These are phyloP conservation scores for Podospora comata DNA, from an alignment of 495 filamentous ascomycete species.

Conservation along the genomic window DNA sequence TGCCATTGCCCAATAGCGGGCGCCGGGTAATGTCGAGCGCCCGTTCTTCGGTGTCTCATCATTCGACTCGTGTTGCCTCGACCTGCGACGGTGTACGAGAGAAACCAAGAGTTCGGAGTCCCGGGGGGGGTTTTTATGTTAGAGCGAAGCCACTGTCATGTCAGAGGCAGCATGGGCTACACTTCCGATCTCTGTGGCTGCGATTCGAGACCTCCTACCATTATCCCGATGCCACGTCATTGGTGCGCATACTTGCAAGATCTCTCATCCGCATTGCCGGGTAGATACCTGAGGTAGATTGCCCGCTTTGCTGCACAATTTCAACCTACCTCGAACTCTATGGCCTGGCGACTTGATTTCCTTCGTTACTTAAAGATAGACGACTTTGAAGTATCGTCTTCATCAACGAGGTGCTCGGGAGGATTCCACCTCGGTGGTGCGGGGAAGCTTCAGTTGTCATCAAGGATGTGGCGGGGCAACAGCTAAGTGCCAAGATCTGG, in stretches of 20 bases:
- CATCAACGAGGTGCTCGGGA: neutral
- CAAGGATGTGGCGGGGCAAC: neutral
- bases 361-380: too few relatives aligned
- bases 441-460: neutral
- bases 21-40: conserved; percentile 19
- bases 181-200: neutral
- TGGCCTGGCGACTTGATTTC: too few relatives aligned
- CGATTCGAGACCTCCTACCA: neutral
- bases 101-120: neutral
- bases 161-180: neutral
- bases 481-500: neutral
- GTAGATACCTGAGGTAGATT: too few relatives aligned
- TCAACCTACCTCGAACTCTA: too few relatives aligned
- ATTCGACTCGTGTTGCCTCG: neutral
- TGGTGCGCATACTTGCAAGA: neutral
- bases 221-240: neutral
- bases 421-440: neutral
- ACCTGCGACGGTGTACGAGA: neutral
- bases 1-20: conserved; percentile 14
- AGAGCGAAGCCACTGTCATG: neutral
- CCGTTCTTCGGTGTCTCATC: neutral
- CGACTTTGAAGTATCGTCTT: neutral
- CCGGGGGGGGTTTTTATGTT: neutral
- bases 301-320: too few relatives aligned
- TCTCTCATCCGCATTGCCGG: too few relatives aligned